Evolutionary conservation across 306 rosid genomes (phyloP).

Genomic region (apple (Malus domestica)): ASM211411v1 NC_041791.1:8864501-8865000

Average conservation of each 20-base stretch:
- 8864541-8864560: background rate
- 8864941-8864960: slow-evolving; percentile 97
- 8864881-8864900: slow-evolving; percentile 84
- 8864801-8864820: slow-evolving; percentile 84
- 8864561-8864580: background rate
- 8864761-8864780: background rate
- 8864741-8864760: background rate
- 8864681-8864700: background rate
- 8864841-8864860: slow-evolving; percentile 78
- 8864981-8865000: slow-evolving; percentile 83
- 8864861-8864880: slow-evolving; percentile 70
- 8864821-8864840: slow-evolving; percentile 86
- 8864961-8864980: slow-evolving; percentile 86
- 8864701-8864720: background rate
- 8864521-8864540: background rate
- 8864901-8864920: slow-evolving; percentile 74
- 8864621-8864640: background rate
- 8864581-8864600: background rate
- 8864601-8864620: background rate
- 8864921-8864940: slow-evolving; percentile 39
- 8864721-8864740: background rate
- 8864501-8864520: background rate
- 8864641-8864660: background rate
- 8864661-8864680: background rate
- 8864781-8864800: slow-evolving; percentile 52